Evolutionary conservation across 495 filamentous ascomycete species (phyloP).

Genomic region (Penicillium atrosanguineum): DNA sequence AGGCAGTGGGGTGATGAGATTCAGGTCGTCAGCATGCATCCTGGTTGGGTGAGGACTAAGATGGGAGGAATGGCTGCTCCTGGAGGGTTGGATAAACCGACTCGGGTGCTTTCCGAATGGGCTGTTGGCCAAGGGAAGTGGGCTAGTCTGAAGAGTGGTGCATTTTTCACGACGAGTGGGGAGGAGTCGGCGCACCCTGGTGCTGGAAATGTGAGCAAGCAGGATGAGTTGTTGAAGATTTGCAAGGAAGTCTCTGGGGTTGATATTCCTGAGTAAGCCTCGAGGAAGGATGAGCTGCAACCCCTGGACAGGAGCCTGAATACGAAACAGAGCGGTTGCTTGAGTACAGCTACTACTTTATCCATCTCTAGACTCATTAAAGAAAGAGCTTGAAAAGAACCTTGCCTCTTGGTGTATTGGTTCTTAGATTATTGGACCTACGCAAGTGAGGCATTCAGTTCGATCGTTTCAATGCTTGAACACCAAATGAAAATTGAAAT

Average conservation of each 20-base stretch:
- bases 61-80: constrained; percentile 55
- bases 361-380: no score
- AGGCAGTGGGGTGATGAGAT: constrained; percentile 46
- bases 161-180: constrained; percentile 27
- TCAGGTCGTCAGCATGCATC: constrained; percentile 51
- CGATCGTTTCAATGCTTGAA: neutral
- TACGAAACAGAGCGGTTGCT: no score
- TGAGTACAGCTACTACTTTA: no score
- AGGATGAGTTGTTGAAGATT: constrained; percentile 31
- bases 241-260: constrained; percentile 33
- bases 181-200: constrained; percentile 23
- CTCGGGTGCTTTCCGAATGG: constrained; percentile 44
- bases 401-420: no score
- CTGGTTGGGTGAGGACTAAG: constrained; percentile 63
- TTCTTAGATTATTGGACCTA: no score
- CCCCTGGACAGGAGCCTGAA: no score
- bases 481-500: neutral
- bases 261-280: constrained; percentile 6
- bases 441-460: no score
- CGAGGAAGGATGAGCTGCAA: no score
- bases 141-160: constrained; percentile 23
- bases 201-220: constrained; percentile 28
- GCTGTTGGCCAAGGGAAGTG: constrained; percentile 35
- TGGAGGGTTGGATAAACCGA: constrained; percentile 43
- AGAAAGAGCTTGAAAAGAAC: no score